A percentile compares a stretch with the other conserved stretches of the same genome.
These are phyloP conservation scores for Acer campestre DNA, from an alignment of 345 rosid species.

Conservation along the genomic window DNA sequence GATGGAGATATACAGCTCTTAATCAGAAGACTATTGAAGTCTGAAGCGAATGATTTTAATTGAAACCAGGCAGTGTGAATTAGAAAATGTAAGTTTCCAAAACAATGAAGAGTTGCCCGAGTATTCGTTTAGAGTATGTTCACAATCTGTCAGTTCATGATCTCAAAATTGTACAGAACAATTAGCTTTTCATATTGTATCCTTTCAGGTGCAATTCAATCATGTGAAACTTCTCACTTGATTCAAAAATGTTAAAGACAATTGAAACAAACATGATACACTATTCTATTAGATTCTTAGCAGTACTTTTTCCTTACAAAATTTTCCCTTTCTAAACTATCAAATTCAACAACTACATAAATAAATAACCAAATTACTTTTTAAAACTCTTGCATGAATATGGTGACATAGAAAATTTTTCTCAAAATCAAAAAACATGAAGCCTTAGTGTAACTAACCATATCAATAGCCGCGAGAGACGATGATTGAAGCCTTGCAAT, in stretches of 20 bases:
- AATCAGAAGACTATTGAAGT: conserved; percentile 66
- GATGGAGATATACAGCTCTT: conserved; percentile 71
- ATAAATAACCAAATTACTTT: too few relatives aligned
- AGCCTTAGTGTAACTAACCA: background rate
- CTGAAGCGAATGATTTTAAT: conserved; percentile 24
- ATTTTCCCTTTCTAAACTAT: background rate
- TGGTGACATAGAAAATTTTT: background rate
- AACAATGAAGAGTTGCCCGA: background rate
- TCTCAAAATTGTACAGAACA: background rate
- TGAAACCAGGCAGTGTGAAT: too few relatives aligned
- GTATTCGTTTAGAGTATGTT: conserved; percentile 2
- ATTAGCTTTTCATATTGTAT: background rate
- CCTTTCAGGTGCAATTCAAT: conserved; percentile 12
- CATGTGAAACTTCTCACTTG: background rate
- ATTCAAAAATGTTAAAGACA: background rate
- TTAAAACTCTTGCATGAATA: background rate
- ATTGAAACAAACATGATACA: background rate
- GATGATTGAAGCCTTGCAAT: too few relatives aligned
- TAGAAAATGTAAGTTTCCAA: background rate
- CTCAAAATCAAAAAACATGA: background rate
- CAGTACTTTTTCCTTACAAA: too few relatives aligned
- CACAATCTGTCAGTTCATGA: conserved; percentile 7
- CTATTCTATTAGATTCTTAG: background rate
- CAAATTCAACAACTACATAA: background rate
- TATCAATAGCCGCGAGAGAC: too few relatives aligned